Base-by-base conservation (phyloP, 768 basidiomycete species). In the Tylopilus sp. region DNA sequence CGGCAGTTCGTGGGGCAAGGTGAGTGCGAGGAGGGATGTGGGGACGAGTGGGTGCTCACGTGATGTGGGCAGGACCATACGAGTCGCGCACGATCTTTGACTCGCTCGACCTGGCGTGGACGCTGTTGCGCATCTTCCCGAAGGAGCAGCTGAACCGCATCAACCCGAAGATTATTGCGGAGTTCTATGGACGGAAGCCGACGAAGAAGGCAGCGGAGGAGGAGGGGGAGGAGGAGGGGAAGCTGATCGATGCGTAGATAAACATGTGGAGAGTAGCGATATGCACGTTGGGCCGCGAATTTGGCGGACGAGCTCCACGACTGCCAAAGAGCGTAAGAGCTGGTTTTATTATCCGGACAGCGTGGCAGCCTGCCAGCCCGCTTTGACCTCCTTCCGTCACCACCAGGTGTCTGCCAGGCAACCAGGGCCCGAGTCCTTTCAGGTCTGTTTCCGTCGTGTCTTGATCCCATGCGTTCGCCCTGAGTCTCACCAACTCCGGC, bases 141-240 rank as follows among this genome's bases (percentile, higher is more conserved):
- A 94, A 95, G 73, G 96, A 98, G 74, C 91, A 93, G 72, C 81
- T 98, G 60, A 98, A 98, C 78, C 91, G 95, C 65, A 95, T 98
- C 78, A 93, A 85, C 69, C 94, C 94, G 64, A 92, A 92, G 85
- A 95, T 97, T 67, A 87, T 97, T 64, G 82, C 82, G 56, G 94
- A 97, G 73, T 97, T 88, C 71, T 97, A 97, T 65, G 87, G 81
- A 41, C 87, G 93, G 64, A 94, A 95, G 76, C 70, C 82, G 34
- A 79, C 76, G 46, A 86, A 81, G 78, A 86, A 81, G 76, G 78
- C 71, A 63, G 76, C 72, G 40, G 74, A 69, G 60, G 78, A 71
- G 50, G 76, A 80, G 64, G 74, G 66, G 44, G 38, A 43, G 46
- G 40, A 28, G 45, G 65, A 63, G 0, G 56, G 28, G 58, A 85